These are phyloP conservation scores for Rhizophagus clarus DNA, from an alignment of 192 early-diverging fungal species.

Conservation along the genomic window DNA sequence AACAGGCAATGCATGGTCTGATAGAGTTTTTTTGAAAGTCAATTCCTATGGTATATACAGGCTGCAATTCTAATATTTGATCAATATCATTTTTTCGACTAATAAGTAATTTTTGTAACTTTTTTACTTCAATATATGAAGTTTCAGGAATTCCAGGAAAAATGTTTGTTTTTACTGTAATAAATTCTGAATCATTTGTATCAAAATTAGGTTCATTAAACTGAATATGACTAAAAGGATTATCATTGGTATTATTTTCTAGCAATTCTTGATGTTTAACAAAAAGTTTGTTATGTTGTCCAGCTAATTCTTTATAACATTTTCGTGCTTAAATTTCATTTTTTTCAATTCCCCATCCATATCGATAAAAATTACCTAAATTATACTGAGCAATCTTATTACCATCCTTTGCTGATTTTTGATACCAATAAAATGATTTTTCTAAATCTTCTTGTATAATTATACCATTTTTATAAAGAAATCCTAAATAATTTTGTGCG, in stretches of 20 bases:
- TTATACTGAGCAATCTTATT: neutral
- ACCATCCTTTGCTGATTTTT: neutral
- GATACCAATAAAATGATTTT: neutral
- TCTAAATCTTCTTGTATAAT: neutral
- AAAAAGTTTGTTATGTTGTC: too few relatives aligned
- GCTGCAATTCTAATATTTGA: neutral
- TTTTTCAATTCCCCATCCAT: too few relatives aligned
- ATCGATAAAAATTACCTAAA: too few relatives aligned
- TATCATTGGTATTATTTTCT: neutral
- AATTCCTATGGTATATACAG: neutral
- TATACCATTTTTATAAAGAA: neutral
- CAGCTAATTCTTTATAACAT: too few relatives aligned
- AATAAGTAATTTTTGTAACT: neutral
- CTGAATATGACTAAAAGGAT: neutral
- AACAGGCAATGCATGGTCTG: neutral
- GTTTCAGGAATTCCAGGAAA: neutral
- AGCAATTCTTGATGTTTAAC: too few relatives aligned
- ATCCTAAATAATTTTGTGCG: neutral
- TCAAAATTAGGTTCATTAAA: neutral
- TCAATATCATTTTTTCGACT: neutral
- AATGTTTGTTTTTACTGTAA: neutral
- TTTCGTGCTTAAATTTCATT: too few relatives aligned
- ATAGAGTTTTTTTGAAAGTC: neutral
- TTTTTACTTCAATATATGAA: neutral
- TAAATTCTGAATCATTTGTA: neutral